phyloP scores from a whole-genome alignment of 805 yeast species.

The Teunomyces cretensis region DNA sequence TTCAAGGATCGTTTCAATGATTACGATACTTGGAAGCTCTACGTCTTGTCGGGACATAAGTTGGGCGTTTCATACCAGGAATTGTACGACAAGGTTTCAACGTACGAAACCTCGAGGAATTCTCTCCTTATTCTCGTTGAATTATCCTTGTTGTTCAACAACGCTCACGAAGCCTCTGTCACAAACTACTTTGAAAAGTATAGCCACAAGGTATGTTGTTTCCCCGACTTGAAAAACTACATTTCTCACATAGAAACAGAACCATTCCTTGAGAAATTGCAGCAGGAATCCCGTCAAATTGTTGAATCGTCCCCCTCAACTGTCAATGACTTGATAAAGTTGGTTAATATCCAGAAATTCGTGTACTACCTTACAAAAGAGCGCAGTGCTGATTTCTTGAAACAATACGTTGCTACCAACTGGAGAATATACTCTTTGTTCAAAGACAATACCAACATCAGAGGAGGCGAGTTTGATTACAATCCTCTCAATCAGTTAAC shows the following conservation, averaged over 20 bases:
- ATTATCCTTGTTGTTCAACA: conserved; percentile 26
- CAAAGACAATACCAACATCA: conserved; percentile 28
- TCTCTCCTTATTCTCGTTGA: conserved; percentile 55
- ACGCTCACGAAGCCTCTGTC: conserved; percentile 27
- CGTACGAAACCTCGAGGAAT: conserved; percentile 50
- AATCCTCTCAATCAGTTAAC: conserved; percentile 68
- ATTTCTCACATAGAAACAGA: conserved; percentile 1
- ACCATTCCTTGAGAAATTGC: not conserved
- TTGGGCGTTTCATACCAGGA: conserved; percentile 34
- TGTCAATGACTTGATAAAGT: conserved; percentile 16
- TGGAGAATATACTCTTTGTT: conserved; percentile 35
- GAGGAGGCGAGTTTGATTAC: conserved; percentile 58
- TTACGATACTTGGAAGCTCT: conserved; percentile 68
- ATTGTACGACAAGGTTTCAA: conserved; percentile 20
- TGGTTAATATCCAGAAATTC: conserved; percentile 51
- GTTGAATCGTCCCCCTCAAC: not conserved
- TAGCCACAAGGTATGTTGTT: conserved; percentile 64
- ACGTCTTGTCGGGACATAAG: conserved; percentile 45
- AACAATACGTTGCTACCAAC: conserved; percentile 5
- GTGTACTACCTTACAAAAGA: conserved; percentile 23
- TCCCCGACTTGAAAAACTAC: conserved; percentile 52
- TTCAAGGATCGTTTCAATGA: conserved; percentile 57
- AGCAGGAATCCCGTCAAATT: not conserved
- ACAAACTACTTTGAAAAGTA: conserved; percentile 43
- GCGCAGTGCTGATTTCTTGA: not conserved